Conservation (phyloP, 371 early-diverging fungal species). For the Mortierella sp. region DNA sequence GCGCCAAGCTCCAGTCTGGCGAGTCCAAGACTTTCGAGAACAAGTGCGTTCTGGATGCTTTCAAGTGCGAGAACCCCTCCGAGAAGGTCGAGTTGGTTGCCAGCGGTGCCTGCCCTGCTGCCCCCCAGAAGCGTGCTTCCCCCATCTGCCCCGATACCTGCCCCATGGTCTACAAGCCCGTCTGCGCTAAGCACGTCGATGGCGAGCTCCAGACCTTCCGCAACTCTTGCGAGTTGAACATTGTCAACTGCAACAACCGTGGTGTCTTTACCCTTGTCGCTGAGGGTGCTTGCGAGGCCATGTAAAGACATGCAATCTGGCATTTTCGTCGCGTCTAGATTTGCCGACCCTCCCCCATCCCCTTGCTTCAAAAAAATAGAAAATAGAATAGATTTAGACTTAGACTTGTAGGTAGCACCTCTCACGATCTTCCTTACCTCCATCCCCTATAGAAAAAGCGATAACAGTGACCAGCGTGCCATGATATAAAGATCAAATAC, state of each 20-base stretch:
- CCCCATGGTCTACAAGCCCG: background rate
- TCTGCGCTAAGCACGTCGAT: background rate
- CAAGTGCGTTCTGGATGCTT: background rate
- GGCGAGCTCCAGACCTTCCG: background rate
- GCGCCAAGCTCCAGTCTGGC: background rate
- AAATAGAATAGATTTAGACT: background rate
- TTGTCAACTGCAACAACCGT: background rate
- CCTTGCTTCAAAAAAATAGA: background rate
- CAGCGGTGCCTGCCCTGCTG: background rate
- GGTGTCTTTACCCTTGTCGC: background rate
- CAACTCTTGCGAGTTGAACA: background rate
- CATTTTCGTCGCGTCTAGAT: too few relatives aligned
- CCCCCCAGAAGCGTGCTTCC: too few relatives aligned
- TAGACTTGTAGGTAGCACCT: constrained; percentile 2
- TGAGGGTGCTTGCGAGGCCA: background rate
- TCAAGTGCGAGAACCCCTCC: background rate
- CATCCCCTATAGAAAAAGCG: background rate
- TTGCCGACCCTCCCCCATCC: too few relatives aligned
- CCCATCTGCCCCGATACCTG: too few relatives aligned
- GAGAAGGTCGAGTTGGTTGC: background rate
- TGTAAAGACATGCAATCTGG: too few relatives aligned
- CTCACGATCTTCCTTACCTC: background rate
- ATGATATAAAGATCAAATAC: background rate
- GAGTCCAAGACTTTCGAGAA: background rate
- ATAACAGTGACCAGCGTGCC: background rate